Evolutionary conservation across 2,329 filamentous ascomycete species (phyloP), one percentile per base, ranked within the genome.

Genomic region (Venturia nashicola): DNA sequence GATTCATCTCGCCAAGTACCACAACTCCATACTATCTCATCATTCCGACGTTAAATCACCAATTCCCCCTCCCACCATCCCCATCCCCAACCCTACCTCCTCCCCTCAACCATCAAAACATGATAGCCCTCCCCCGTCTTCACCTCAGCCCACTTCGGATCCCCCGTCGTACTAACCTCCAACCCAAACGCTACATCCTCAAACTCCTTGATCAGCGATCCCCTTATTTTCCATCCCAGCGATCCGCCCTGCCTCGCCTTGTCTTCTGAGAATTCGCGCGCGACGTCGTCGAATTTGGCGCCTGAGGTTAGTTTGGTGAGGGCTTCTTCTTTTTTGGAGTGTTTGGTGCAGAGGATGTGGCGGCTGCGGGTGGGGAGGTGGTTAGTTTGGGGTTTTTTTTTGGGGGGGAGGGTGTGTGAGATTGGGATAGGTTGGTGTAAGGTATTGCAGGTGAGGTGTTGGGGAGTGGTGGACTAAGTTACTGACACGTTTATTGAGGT

Each of bases 51-150:
- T n/a, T n/a, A n/a, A n/a, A n/a, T n/a, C n/a, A n/a, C n/a, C n/a
- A n/a, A n/a, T n/a, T n/a, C n/a, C n/a, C n/a, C n/a, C n/a, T n/a
- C n/a, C n/a, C n/a, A n/a, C n/a, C n/a, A n/a, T n/a, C n/a, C n/a
- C n/a, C n/a, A n/a, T n/a, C n/a, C n/a, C n/a, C n/a, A n/a, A n/a
- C n/a, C 36, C 36, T 39, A 85, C 72, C 85, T 86, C 71, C 84
- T 76, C 61, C 84, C 85, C 70, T 87, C 85, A 3, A 91, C 88
- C 85, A 91, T 90, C 68, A 92, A 84, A 67, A 92, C 85, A 73
- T 92, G 89, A 77, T 91, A 91, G 0, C 89, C 89, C 75, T 89
- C 87, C 0, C 78, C 80, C 1, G 89, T 91, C 79, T 89, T 91
- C 27, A 81, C 86, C 76, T 91, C 86, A 1, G 79, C 88, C 71